Evolutionary conservation across 129 eudicot genomes (phyloP), one percentile per base, ranked within the genome.

Genomic region (Flaveria trinervia): DNA sequence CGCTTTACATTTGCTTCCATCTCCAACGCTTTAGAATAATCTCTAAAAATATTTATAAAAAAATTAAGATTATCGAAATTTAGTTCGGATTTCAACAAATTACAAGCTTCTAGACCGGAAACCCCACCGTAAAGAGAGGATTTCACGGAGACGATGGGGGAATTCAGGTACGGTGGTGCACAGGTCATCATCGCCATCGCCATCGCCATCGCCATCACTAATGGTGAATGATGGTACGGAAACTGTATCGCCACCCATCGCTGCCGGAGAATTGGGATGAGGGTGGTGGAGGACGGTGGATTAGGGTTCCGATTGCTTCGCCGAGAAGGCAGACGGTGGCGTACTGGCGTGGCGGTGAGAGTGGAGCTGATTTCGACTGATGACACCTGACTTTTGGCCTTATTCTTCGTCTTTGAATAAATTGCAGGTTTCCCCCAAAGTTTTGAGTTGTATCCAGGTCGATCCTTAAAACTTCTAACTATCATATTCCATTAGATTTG

Each of bases 211-310:
- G 75, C 79, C 84, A 71, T 85, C 82, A 15, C 81, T 22, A 46
- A 71, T 5, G 65, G 84, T 67, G 68, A 84, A 43, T 36, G 17
- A 10, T 5, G 44, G 30, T 43, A 46, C 62, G 26, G 75, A 75
- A 57, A 66, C 1, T 1, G 74, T 81, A 62, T 79, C 92, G 51
- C 96, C 92, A 39, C 96, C 92, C 91, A 84, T 86, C 18, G 4
- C 41, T 36, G 41, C 41, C 41, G 7, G 41, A 36, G 41, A 36
- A 5, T 36, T 36, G 1, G 41, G 41, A 36, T 4, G 41, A 36
- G 8, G 41, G 41, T 36, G 41, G 41, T 5, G 41, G 41, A 36
- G 7, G 41, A 36, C 41, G 7, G 41, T 36, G 41, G 41, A 36
- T 36, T 36, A 36, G 41, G 41, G 41, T 36, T 36, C 41, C 41